Evolutionary conservation across 768 basidiomycete species (phyloP).

Genomic region (Collybiopsis luxurians): DNA sequence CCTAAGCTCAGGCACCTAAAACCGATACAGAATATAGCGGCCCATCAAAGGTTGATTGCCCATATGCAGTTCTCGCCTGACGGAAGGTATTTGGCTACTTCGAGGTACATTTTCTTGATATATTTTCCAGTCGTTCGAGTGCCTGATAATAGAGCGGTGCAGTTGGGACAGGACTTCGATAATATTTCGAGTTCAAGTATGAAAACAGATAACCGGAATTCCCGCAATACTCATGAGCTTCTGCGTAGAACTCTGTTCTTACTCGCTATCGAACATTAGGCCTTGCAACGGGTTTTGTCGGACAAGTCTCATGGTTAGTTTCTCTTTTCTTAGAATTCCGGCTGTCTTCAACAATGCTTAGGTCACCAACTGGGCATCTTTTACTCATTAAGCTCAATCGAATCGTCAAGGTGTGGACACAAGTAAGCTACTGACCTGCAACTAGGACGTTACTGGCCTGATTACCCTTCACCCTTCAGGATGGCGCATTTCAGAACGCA

Average conservation of each 20-base stretch:
- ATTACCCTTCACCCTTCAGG: slow-evolving; percentile 32
- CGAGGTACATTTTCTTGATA: slow-evolving; percentile 40
- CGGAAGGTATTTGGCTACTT: slow-evolving; percentile 71
- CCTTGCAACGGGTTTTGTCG: slow-evolving; percentile 69
- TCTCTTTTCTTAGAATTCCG: neutral
- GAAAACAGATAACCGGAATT: slow-evolving; percentile 14
- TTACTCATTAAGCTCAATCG: slow-evolving; percentile 64
- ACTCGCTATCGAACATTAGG: slow-evolving; percentile 63
- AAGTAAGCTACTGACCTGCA: slow-evolving; percentile 36
- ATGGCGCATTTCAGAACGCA: slow-evolving; percentile 65
- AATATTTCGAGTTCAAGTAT: slow-evolving; percentile 63
- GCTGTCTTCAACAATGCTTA: slow-evolving; percentile 16
- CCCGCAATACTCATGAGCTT: slow-evolving; percentile 1
- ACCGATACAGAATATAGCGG: slow-evolving; percentile 57
- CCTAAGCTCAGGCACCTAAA: slow-evolving; percentile 54
- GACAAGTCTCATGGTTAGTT: slow-evolving; percentile 69
- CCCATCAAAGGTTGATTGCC: slow-evolving; percentile 65
- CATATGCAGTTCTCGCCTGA: slow-evolving; percentile 78
- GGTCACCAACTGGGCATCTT: slow-evolving; percentile 62
- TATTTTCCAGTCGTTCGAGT: neutral
- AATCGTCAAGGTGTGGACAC: slow-evolving; percentile 71
- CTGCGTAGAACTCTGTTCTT: slow-evolving; percentile 48
- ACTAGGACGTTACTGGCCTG: neutral
- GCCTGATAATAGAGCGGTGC: neutral
- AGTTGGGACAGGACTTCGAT: slow-evolving; percentile 74